phyloP scores from a whole-genome alignment of 169 alveolate genomes.

The Plasmodium cynomolgi region DNA sequence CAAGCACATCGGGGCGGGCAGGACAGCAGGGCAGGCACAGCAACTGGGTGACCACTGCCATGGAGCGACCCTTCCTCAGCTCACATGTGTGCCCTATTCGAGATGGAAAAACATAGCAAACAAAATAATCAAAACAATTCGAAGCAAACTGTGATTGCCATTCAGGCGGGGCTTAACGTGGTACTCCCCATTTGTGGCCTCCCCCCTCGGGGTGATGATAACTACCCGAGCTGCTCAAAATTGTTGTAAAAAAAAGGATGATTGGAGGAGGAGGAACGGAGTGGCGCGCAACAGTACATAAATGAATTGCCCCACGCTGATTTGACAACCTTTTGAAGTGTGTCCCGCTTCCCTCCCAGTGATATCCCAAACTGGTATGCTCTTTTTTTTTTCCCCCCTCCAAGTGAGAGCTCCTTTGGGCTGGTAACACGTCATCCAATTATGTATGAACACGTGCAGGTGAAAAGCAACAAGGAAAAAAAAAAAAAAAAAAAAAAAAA shows the following conservation, averaged over 20 bases:
- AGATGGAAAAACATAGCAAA: no score
- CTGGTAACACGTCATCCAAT: neutral
- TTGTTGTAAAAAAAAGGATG: neutral
- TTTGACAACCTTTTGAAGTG: neutral
- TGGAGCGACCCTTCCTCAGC: no score
- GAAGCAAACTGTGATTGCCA: neutral
- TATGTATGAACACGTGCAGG: neutral
- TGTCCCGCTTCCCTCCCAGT: neutral
- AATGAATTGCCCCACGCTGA: neutral
- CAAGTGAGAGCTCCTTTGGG: neutral
- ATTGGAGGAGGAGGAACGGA: neutral
- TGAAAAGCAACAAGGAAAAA: neutral
- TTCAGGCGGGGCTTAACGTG: neutral
- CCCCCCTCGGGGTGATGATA: neutral
- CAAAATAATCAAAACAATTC: neutral
- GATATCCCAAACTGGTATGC: neutral
- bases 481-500: no score
- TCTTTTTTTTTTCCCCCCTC: neutral
- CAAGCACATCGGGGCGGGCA: no score
- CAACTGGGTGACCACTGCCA: no score
- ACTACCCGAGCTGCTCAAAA: neutral
- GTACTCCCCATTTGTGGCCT: neutral
- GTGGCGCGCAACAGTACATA: neutral
- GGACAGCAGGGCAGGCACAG: no score
- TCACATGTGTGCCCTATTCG: no score